These are phyloP conservation scores for Chaetomium cochliodes DNA, from an alignment of 495 filamentous ascomycete genomes.

Conservation along the genomic window DNA sequence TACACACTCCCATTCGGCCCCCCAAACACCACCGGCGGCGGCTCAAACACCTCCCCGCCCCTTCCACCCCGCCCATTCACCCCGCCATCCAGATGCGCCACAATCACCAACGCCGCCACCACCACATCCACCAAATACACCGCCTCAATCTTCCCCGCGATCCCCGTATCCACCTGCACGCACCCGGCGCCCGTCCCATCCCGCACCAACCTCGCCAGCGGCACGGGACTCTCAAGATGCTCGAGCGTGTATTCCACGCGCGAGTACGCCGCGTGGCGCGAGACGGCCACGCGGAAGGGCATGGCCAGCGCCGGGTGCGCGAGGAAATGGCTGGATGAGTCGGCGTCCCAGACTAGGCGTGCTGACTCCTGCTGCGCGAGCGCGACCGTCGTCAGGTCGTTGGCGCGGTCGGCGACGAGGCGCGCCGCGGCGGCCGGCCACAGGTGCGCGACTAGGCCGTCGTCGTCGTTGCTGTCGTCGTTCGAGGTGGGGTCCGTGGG, in stretches of 20 bases:
- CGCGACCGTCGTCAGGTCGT: constrained; percentile 58
- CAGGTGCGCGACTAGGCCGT: constrained; percentile 71
- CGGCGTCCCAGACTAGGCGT: constrained; percentile 66
- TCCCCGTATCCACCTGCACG: constrained; percentile 53
- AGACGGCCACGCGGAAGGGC: constrained; percentile 54
- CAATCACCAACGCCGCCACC: constrained; percentile 64
- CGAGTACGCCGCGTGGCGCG: constrained; percentile 52
- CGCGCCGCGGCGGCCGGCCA: constrained; percentile 69
- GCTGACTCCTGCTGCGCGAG: constrained; percentile 71
- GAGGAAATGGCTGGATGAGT: constrained; percentile 63
- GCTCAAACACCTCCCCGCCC: constrained; percentile 49
- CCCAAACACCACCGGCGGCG: constrained; percentile 44
- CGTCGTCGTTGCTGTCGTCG: constrained; percentile 20
- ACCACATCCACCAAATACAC: constrained; percentile 76
- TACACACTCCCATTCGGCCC: constrained; percentile 22
- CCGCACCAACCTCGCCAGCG: constrained; percentile 50
- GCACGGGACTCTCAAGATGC: constrained; percentile 56
- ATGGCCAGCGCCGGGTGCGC: constrained; percentile 66
- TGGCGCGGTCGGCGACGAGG: constrained; percentile 65
- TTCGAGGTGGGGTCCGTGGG: too few species aligned
- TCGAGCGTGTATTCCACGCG: constrained; percentile 62
- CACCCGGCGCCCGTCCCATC: constrained; percentile 54
- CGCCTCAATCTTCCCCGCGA: constrained; percentile 53
- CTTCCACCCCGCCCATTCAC: constrained; percentile 27
- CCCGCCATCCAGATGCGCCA: constrained; percentile 61